These are phyloP conservation scores for Hygrocybe coccinea DNA, from an alignment of 768 basidiomycete genomes.

Conservation along the genomic window DNA sequence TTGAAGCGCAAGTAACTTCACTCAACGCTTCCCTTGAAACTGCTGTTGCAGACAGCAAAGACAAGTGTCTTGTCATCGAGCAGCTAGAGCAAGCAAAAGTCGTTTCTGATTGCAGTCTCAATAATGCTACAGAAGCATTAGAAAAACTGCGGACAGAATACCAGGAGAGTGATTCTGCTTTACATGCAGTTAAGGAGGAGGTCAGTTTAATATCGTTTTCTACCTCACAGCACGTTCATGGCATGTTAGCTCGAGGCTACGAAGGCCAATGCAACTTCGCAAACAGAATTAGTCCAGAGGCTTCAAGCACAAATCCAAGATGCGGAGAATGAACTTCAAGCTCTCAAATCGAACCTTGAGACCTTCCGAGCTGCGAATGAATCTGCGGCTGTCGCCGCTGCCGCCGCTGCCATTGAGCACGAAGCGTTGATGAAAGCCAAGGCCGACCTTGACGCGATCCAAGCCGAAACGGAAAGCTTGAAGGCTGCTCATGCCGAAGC, in stretches of 20 bases:
- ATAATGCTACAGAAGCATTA: conserved; percentile 39
- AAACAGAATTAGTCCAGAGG: conserved; percentile 41
- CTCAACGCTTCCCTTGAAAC: conserved; percentile 48
- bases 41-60: conserved; percentile 42
- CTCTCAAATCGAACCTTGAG: conserved; percentile 51
- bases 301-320: conserved; percentile 49
- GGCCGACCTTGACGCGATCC: conserved; percentile 52
- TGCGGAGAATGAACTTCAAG: conserved; percentile 47
- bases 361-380: conserved; percentile 44
- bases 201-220: conserved; percentile 33
- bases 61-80: conserved; percentile 41
- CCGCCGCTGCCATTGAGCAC: conserved; percentile 55
- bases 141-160: conserved; percentile 31
- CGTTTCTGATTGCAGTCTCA: conserved; percentile 45
- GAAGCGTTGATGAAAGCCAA: conserved; percentile 62
- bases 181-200: conserved; percentile 45
- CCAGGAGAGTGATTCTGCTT: conserved; percentile 28
- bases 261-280: conserved; percentile 36
- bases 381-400: conserved; percentile 42
- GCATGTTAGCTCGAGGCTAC: conserved; percentile 47
- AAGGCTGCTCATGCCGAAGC: conserved; percentile 47
- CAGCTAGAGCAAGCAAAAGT: conserved; percentile 48
- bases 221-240: neutral
- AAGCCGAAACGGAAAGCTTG: conserved; percentile 48
- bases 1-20: conserved; percentile 50